phyloP scores from a whole-genome alignment of 164 flowering plant genomes.

The Piper longum region DNA sequence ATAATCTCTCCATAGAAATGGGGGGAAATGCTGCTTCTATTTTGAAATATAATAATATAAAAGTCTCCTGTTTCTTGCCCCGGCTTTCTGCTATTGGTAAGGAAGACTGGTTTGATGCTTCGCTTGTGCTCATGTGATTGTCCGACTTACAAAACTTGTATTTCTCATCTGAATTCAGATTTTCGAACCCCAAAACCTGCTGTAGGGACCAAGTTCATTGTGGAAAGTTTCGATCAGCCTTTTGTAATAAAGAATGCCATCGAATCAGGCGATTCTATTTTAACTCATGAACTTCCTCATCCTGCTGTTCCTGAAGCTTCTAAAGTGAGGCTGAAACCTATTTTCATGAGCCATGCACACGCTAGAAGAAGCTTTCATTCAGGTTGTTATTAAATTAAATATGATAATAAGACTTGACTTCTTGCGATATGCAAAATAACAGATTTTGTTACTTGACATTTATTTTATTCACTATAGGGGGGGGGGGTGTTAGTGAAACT shows the following conservation, averaged over 20 bases:
- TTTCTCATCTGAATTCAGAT: conserved; percentile 5
- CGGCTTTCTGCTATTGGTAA: conserved; percentile 3
- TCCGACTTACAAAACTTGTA: not conserved
- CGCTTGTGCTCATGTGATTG: not conserved
- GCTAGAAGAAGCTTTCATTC: not conserved
- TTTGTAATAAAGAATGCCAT: not conserved
- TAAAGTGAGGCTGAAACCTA: conserved; percentile 2
- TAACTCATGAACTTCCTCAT: not conserved
- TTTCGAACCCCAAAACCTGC: conserved; percentile 8
- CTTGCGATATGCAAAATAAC: too few relatives aligned
- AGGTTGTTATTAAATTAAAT: not conserved
- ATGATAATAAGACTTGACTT: too few relatives aligned
- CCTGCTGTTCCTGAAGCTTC: not conserved
- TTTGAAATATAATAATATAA: not conserved
- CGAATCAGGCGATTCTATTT: not conserved
- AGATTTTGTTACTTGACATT: too few relatives aligned
- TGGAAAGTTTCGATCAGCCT: not conserved
- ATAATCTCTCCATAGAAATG: not conserved
- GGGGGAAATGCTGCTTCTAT: not conserved
- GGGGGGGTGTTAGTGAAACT: too few relatives aligned
- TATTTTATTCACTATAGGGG: too few relatives aligned
- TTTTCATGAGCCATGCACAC: conserved; percentile 2
- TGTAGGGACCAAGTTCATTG: not conserved
- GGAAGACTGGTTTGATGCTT: not conserved
- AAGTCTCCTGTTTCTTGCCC: not conserved